A percentile compares a stretch with the other conserved stretches of the same genome.
Evolutionary conservation across 805 yeast genomes (phyloP).

Genomic region (Kodamaea kaohsiungensis): DNA sequence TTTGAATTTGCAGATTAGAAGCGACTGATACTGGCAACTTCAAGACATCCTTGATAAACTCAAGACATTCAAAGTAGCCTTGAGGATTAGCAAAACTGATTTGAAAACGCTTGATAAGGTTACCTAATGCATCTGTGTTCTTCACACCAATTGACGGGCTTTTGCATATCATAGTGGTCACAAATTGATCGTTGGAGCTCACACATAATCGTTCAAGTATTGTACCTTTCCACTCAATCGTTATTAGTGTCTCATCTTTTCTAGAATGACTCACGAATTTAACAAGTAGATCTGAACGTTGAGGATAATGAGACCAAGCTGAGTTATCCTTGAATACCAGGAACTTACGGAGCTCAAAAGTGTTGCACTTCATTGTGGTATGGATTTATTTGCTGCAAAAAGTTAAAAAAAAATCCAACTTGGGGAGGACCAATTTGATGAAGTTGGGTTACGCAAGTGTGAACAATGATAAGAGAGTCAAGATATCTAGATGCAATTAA

Average conservation of each 20-base stretch:
- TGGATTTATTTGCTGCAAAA: slow-evolving; percentile 1
- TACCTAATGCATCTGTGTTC: slow-evolving; percentile 20
- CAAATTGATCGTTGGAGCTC: slow-evolving; percentile 7
- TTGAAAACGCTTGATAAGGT: slow-evolving; percentile 28
- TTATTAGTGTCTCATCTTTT: slow-evolving; percentile 1
- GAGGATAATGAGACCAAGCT: slow-evolving; percentile 34
- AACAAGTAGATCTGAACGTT: slow-evolving; percentile 25
- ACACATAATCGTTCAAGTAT: slow-evolving; percentile 13
- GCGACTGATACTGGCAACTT: not conserved
- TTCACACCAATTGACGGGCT: slow-evolving; percentile 34
- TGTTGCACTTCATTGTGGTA: not conserved
- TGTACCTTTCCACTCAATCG: slow-evolving; percentile 23
- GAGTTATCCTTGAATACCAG: slow-evolving; percentile 6
- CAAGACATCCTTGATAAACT: slow-evolving; percentile 8
- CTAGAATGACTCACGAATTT: slow-evolving; percentile 11
- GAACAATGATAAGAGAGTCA: too few species aligned
- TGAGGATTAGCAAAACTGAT: slow-evolving; percentile 18
- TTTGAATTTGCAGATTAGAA: not conserved
- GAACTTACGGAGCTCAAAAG: slow-evolving; percentile 10
- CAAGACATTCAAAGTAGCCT: slow-evolving; percentile 13
- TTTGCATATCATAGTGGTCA: slow-evolving; percentile 19
- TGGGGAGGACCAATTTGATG: too few species aligned
- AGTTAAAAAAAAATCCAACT: not conserved
- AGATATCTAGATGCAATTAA: too few species aligned
- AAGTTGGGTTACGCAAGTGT: too few species aligned